Conservation (phyloP, 441 rosid species). For the Biscutella laevigata region DNA sequence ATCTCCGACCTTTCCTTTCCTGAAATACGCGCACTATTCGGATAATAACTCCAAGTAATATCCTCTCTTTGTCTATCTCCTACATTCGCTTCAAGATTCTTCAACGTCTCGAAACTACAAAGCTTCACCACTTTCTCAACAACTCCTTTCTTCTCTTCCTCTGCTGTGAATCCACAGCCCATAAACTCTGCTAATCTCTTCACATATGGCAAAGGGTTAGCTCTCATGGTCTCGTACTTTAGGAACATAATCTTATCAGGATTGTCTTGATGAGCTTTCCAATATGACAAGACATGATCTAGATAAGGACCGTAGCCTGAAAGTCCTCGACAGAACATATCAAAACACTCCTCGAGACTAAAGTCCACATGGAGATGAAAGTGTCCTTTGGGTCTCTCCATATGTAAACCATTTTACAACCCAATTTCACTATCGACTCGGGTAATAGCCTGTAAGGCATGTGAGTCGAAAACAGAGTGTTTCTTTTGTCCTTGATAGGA, state of each 20-base stretch:
- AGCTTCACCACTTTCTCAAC: conserved; percentile 10
- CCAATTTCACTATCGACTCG: not conserved
- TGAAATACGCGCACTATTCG: conserved; percentile 9
- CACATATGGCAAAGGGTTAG: not conserved
- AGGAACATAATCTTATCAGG: conserved; percentile 18
- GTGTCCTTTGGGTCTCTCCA: conserved; percentile 34
- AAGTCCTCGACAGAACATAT: conserved; percentile 19
- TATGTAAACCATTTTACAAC: conserved; percentile 27
- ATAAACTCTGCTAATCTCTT: conserved; percentile 23
- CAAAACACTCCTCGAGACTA: conserved; percentile 20
- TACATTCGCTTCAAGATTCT: conserved; percentile 5
- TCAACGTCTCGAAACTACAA: conserved; percentile 23
- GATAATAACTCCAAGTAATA: not conserved
- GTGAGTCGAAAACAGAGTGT: conserved; percentile 1
- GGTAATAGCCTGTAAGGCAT: conserved; percentile 1
- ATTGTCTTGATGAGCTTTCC: conserved; percentile 13
- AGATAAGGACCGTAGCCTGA: conserved; percentile 11
- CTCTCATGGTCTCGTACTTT: conserved; percentile 16
- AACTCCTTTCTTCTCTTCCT: conserved; percentile 18
- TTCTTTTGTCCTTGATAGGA: not conserved
- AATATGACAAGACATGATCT: conserved; percentile 16
- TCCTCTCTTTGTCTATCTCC: not conserved
- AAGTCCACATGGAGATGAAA: conserved; percentile 25
- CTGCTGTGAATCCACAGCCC: conserved; percentile 22
- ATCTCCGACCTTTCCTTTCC: conserved; percentile 15